A percentile compares a stretch with the other conserved stretches of the same genome.
phyloP scores from a whole-genome alignment of 352 stramenopile species.

The Phytophthora pinifolia region DNA sequence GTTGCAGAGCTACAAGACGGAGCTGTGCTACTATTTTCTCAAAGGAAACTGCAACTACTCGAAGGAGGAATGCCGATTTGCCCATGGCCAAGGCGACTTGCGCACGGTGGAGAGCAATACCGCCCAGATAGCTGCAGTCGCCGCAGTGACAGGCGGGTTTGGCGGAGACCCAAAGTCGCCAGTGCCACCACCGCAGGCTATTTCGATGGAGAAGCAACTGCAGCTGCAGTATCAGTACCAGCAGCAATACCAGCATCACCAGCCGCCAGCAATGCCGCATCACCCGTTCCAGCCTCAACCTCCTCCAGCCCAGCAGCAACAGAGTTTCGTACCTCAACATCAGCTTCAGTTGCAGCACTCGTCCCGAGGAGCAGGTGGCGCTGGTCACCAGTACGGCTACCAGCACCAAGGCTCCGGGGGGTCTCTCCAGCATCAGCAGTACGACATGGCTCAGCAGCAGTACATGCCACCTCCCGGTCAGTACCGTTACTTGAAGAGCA shows the following conservation, averaged over 20 bases:
- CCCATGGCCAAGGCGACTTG: slow-evolving; percentile 79
- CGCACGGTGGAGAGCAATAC: slow-evolving; percentile 86
- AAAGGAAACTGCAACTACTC: slow-evolving; percentile 89
- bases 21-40: slow-evolving; percentile 89
- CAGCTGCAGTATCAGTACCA: slow-evolving; percentile 69
- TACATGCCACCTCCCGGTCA: slow-evolving; percentile 39
- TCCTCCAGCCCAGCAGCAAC: slow-evolving; percentile 32
- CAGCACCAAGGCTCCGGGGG: slow-evolving; percentile 28
- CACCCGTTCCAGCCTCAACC: slow-evolving; percentile 35
- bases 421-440: slow-evolving; percentile 12
- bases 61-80: slow-evolving; percentile 87
- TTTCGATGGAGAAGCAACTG: slow-evolving; percentile 51
- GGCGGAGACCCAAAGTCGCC: slow-evolving; percentile 27
- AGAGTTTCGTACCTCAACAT: slow-evolving; percentile 40
- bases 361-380: slow-evolving; percentile 18
- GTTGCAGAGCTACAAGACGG: slow-evolving; percentile 89
- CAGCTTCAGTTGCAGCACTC: slow-evolving; percentile 39
- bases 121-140: slow-evolving; percentile 51
- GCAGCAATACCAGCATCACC: slow-evolving; percentile 52
- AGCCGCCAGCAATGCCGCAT: slow-evolving; percentile 38
- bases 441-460: slow-evolving; percentile 38
- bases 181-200: slow-evolving; percentile 23
- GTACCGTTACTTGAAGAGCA: slow-evolving; percentile 71
- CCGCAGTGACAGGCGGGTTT: slow-evolving; percentile 23
- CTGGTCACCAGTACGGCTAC: slow-evolving; percentile 29